Evolutionary conservation across 176 grass and related monocot genomes (phyloP), one percentile per base, ranked within the genome.

Genomic region (Cymbopogon citratus): DNA sequence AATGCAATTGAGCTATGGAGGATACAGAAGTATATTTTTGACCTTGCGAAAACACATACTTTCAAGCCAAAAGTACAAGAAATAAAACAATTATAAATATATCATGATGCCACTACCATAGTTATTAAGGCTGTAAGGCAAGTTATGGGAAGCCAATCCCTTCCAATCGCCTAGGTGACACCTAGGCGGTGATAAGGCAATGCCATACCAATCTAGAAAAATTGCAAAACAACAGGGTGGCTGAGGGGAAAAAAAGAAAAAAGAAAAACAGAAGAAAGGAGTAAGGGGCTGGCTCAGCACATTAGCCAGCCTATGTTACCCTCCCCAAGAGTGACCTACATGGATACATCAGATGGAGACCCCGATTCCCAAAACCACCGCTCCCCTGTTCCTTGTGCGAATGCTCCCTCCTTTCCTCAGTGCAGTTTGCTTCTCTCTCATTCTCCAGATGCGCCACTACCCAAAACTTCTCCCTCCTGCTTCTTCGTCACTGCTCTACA

Each of bases 61-160:
- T 76, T 75, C 29, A 84, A 89, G 40, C 29, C 14, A 84, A 62
- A 69, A 52, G 41, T 35, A 89, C 15, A 40, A 4, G 23, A 45
- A 69, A 80, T 25, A 0, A 29, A 88, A 79, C 28, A 78, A 83
- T 15, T 71, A 33, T 33, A 46, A 63, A 79, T 25, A 28, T 69
- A 75, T 39, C 39, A 2, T 75, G 40, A 14, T 48, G 16, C 7
- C 51, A 33, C 46, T 1, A 13, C 14, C 13, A 46, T 46, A 46
- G 45, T 46, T 46, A 46, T 15, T 46, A 46, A 49, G 15, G 31
- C 31, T 2, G 31, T 3, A 33, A 33, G 2, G 46, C 15, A 15
- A 46, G 12, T 46, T 46, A 46, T 15, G 44, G 13, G 12, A 13
- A 49, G 46, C 18, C 46, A 49, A 49, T 1, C 46, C 15, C 15